These are phyloP conservation scores for Neckera pumila DNA, from an alignment of 225 moss, liverwort and hornwort genomes.

Conservation along the genomic window DNA sequence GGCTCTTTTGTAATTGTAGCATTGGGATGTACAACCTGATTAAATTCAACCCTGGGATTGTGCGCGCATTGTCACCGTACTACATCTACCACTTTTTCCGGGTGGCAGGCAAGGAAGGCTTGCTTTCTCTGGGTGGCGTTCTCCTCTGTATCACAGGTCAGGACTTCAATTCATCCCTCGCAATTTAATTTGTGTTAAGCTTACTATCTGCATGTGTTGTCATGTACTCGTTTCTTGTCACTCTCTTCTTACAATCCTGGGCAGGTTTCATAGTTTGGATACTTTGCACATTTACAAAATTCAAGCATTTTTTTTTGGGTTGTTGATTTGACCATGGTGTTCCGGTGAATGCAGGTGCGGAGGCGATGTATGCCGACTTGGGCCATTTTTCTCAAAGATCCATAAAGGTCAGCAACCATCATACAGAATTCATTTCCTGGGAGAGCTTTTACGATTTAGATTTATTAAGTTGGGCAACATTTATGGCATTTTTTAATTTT, in stretches of 20 bases:
- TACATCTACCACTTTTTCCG: conserved; percentile 54
- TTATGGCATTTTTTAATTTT: not conserved
- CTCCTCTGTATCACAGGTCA: conserved; percentile 81
- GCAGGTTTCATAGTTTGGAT: not conserved
- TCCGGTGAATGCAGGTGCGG: conserved; percentile 40
- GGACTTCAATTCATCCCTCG: not conserved
- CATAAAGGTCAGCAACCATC: conserved; percentile 44
- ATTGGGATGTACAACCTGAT: conserved; percentile 69
- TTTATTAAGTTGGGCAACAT: not conserved
- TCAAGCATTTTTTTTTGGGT: not conserved
- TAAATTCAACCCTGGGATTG: conserved; percentile 30
- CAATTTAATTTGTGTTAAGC: not conserved
- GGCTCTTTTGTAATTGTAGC: conserved; percentile 53
- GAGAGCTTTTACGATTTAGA: not conserved
- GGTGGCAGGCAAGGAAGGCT: conserved; percentile 55
- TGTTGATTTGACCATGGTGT: not conserved
- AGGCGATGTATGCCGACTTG: conserved; percentile 88
- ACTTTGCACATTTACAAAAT: not conserved
- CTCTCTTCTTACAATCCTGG: not conserved
- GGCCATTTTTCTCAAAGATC: conserved; percentile 68
- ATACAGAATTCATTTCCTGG: not conserved
- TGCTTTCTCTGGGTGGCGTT: conserved; percentile 66
- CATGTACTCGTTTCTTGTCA: not conserved
- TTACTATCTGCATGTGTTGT: not conserved
- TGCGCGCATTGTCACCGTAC: conserved; percentile 54